A percentile compares a stretch with the other conserved stretches of the same genome.
These are phyloP conservation scores for Lagenaria siceraria DNA, from an alignment of 306 rosid species.

Conservation along the genomic window DNA sequence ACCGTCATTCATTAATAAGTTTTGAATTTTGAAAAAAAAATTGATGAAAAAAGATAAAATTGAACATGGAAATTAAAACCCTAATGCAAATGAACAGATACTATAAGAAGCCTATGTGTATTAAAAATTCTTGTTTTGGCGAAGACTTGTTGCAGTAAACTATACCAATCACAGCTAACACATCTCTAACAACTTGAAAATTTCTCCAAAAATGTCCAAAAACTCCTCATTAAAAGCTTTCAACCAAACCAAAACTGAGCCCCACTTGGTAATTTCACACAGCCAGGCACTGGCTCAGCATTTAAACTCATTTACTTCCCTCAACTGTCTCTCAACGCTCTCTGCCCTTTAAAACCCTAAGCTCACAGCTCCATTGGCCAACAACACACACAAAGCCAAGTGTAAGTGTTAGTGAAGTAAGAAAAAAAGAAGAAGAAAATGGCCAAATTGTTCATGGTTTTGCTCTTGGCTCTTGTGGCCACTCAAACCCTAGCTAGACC, in stretches of 20 bases:
- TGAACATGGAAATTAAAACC: background rate
- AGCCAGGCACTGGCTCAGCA: conserved; percentile 4
- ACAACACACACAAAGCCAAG: background rate
- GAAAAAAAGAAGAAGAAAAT: conserved; percentile 7
- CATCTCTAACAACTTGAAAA: background rate
- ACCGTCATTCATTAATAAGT: no score
- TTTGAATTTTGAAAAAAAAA: background rate
- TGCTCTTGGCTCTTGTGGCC: conserved; percentile 41
- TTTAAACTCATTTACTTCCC: conserved; percentile 36
- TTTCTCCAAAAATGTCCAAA: background rate
- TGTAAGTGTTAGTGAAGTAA: background rate
- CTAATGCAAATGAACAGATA: background rate
- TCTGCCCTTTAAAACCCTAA: background rate
- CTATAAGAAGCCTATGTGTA: background rate
- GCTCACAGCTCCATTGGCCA: background rate
- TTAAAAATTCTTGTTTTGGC: background rate
- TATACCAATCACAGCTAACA: background rate
- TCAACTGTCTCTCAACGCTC: conserved; percentile 28
- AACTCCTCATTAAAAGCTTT: background rate
- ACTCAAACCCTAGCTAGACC: conserved; percentile 32
- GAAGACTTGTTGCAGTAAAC: background rate
- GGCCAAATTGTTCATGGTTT: conserved; percentile 30
- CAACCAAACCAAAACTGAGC: background rate
- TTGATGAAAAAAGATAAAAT: background rate
- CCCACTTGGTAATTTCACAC: background rate